These are phyloP conservation scores for Glycine tomentella DNA, from an alignment of 306 rosid species.

Conservation along the genomic window DNA sequence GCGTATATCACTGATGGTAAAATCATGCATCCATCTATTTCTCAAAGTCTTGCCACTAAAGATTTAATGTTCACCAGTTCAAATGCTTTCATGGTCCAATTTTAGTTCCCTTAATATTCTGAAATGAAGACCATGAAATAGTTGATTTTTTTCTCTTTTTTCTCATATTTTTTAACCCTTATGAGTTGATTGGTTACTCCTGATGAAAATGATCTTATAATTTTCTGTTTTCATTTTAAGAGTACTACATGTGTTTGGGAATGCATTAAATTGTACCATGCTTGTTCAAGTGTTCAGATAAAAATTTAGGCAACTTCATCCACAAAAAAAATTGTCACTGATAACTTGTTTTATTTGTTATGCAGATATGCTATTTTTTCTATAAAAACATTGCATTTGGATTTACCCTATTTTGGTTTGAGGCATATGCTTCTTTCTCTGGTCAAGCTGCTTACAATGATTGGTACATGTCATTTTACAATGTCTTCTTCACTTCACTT, in stretches of 20 bases:
- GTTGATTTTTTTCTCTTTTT: neutral
- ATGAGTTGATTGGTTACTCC: constrained; percentile 9
- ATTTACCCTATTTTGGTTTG: constrained; percentile 90
- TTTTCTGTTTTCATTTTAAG: constrained; percentile 39
- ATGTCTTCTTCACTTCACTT: constrained; percentile 93
- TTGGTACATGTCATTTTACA: constrained; percentile 94
- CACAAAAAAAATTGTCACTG: neutral
- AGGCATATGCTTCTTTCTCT: constrained; percentile 85
- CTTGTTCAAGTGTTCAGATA: constrained; percentile 23
- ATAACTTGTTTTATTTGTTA: constrained; percentile 33
- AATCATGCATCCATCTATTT: constrained; percentile 43
- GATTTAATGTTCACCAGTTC: neutral
- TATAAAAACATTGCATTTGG: constrained; percentile 91
- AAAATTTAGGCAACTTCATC: constrained; percentile 7
- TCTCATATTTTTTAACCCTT: constrained; percentile 6
- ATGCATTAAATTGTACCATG: neutral
- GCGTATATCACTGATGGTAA: constrained; percentile 93
- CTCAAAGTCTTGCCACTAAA: constrained; percentile 17
- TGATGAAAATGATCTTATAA: constrained; percentile 15
- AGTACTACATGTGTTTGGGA: neutral
- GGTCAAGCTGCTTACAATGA: constrained; percentile 87
- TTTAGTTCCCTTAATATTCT: neutral
- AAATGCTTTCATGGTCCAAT: neutral
- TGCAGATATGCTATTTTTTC: constrained; percentile 98
- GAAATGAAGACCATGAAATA: neutral